Percentiles rank a stretch among this genome's conserved stretches.
Conservation (phyloP, 2,329 filamentous ascomycete species). For the Aaosphaeria pasadenensis region DNA sequence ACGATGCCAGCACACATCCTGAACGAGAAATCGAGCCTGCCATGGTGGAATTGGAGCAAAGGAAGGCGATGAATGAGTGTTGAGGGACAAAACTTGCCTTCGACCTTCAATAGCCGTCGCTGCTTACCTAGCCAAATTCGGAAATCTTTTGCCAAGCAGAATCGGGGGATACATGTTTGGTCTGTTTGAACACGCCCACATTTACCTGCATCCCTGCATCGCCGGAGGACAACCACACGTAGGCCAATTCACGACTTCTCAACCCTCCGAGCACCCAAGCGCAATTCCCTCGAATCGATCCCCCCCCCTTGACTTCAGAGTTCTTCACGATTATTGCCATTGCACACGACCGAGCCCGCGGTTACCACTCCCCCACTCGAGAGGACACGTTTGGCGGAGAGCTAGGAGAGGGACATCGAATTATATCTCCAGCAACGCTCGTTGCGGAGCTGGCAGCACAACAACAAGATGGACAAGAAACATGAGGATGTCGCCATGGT, state of each 20-base stretch:
- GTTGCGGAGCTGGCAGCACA: slow-evolving; percentile 10
- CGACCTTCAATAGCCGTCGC: slow-evolving; percentile 20
- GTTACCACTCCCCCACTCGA: slow-evolving; percentile 8
- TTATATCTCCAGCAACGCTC: neutral
- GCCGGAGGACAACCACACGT: slow-evolving; percentile 32
- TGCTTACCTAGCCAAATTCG: neutral
- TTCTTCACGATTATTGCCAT: neutral
- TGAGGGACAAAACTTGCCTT: neutral
- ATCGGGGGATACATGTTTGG: no score
- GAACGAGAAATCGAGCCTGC: slow-evolving; percentile 30
- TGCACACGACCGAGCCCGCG: neutral
- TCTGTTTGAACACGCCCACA: slow-evolving; percentile 19
- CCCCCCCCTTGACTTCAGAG: neutral
- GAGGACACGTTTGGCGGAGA: slow-evolving; percentile 36
- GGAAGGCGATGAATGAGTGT: slow-evolving; percentile 2
- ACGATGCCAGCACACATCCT: slow-evolving; percentile 26
- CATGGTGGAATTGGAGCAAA: slow-evolving; percentile 16
- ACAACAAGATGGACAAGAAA: slow-evolving; percentile 68
- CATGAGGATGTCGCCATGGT: slow-evolving; percentile 96
- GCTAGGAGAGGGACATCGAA: slow-evolving; percentile 20
- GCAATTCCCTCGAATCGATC: neutral
- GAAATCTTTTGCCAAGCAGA: slow-evolving; percentile 1
- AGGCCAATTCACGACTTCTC: slow-evolving; percentile 22
- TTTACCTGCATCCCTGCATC: slow-evolving; percentile 31
- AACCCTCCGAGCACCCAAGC: neutral